phyloP scores from a whole-genome alignment of 768 basidiomycete species.

The Phylloporus arenicola region DNA sequence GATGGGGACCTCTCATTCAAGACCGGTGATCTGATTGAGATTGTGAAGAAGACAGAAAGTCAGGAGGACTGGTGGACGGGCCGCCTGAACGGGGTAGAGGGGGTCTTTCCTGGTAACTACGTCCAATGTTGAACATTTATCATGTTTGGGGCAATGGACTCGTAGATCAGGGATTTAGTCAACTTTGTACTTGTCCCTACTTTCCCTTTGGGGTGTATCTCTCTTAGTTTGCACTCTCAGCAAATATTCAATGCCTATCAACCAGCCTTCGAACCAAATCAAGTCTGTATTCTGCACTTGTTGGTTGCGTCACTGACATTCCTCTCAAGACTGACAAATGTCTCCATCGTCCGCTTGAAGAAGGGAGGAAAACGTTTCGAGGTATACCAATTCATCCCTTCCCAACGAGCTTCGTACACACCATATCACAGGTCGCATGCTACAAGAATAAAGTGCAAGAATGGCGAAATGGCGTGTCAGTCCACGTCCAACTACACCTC shows the following conservation, averaged over 20 bases:
- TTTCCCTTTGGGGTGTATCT: background rate
- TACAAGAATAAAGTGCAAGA: slow-evolving; percentile 99
- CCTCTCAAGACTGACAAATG: slow-evolving; percentile 81
- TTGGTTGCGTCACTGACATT: background rate
- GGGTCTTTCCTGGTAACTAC: slow-evolving; percentile 81
- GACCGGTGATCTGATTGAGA: slow-evolving; percentile 85
- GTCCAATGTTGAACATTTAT: slow-evolving; percentile 20
- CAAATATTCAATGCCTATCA: slow-evolving; percentile 40
- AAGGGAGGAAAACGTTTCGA: slow-evolving; percentile 98
- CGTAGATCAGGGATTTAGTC: background rate
- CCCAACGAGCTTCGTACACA: background rate
- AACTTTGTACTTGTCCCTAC: background rate
- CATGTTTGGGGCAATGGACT: background rate
- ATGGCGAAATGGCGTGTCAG: slow-evolving; percentile 87
- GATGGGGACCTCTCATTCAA: slow-evolving; percentile 90
- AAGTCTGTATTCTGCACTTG: slow-evolving; percentile 44
- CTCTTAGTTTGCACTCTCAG: background rate
- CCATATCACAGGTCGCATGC: slow-evolving; percentile 71
- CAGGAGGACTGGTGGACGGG: slow-evolving; percentile 99
- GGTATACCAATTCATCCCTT: slow-evolving; percentile 36
- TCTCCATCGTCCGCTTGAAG: slow-evolving; percentile 91
- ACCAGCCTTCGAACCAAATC: slow-evolving; percentile 88
- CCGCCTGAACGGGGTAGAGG: slow-evolving; percentile 70
- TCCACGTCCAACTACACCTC: slow-evolving; percentile 4
- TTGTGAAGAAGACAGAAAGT: slow-evolving; percentile 76